A percentile compares a stretch with the other conserved stretches of the same genome.
phyloP scores from a whole-genome alignment of 2,329 filamentous ascomycete genomes.

The Colletotrichum cordylinicola region DNA sequence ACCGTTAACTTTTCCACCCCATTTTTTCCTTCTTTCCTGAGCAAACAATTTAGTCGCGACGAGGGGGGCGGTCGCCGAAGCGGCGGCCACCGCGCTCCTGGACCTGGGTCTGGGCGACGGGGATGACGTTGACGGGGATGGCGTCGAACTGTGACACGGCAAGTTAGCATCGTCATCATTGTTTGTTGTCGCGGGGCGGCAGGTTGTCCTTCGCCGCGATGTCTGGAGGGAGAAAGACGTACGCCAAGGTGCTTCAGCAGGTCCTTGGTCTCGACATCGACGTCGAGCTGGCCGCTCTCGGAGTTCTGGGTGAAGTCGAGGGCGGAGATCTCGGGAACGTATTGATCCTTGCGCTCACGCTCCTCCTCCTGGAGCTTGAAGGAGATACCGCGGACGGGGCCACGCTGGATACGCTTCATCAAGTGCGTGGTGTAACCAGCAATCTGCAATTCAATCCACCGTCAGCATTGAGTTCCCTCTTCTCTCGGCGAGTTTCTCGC shows the following conservation, averaged over 20 bases:
- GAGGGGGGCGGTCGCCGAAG: slow-evolving; percentile 69
- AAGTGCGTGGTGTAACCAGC: slow-evolving; percentile 97
- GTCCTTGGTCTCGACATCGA: slow-evolving; percentile 98
- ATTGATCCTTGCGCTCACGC: slow-evolving; percentile 99
- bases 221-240: slow-evolving; percentile 55
- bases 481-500: no score
- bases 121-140: slow-evolving; percentile 94
- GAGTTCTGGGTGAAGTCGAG: slow-evolving; percentile 96
- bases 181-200: not conserved
- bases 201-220: not conserved
- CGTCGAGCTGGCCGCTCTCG: slow-evolving; percentile 92
- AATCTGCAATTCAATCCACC: slow-evolving; percentile 62
- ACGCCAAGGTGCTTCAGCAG: slow-evolving; percentile 98
- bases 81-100: slow-evolving; percentile 80
- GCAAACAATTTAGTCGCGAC: slow-evolving; percentile 45
- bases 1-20: slow-evolving; percentile 29
- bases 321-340: slow-evolving; percentile 98
- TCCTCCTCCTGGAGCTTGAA: slow-evolving; percentile 99
- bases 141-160: slow-evolving; percentile 78
- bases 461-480: not conserved
- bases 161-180: slow-evolving; percentile 30
- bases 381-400: slow-evolving; percentile 98
- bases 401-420: slow-evolving; percentile 99
- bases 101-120: slow-evolving; percentile 87
- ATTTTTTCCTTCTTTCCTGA: slow-evolving; percentile 15